Percentiles rank a stretch among this genome's conserved stretches.
Evolutionary conservation across 805 yeast genomes (phyloP).

Genomic region (Ogataea allantospora): DNA sequence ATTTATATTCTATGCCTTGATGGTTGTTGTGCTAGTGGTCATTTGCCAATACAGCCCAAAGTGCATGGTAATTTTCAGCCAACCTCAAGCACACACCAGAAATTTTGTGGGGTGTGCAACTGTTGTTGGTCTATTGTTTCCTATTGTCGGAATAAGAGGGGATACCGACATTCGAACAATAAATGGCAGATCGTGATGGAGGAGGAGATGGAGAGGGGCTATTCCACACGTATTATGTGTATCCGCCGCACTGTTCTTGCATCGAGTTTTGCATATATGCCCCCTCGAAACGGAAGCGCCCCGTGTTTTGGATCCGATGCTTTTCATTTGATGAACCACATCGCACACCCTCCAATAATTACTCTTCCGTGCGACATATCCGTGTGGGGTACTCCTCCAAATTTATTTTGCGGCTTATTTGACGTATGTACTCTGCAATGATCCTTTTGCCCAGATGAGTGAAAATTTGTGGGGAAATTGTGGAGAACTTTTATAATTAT

Average conservation of each 20-base stretch:
- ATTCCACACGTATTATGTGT: background rate
- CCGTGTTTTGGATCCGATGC: constrained; percentile 5
- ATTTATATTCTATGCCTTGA: background rate
- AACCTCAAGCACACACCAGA: constrained; percentile 4
- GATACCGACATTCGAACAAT: background rate
- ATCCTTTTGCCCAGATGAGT: constrained; percentile 1
- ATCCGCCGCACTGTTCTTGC: background rate
- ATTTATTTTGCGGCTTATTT: constrained; percentile 5
- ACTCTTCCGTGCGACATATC: constrained; percentile 10
- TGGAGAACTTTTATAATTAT: background rate
- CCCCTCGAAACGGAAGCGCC: constrained; percentile 15
- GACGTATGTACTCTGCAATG: constrained; percentile 1
- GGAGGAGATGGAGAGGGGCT: constrained; percentile 22
- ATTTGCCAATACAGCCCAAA: constrained; percentile 5
- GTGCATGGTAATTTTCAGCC: constrained; percentile 8
- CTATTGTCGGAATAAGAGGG: constrained; percentile 10
- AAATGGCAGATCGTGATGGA: constrained; percentile 4
- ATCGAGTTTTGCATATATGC: background rate
- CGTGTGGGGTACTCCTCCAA: constrained; percentile 7
- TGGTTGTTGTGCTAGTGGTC: no score
- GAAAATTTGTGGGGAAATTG: constrained; percentile 7
- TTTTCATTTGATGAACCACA: constrained; percentile 9
- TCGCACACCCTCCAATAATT: constrained; percentile 10
- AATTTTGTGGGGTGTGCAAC: constrained; percentile 5
- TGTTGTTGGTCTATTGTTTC: constrained; percentile 11